Percentiles rank a stretch among this genome's conserved stretches.
phyloP scores from a whole-genome alignment of 2,329 filamentous ascomycete species.

The Colletotrichum cereale region DNA sequence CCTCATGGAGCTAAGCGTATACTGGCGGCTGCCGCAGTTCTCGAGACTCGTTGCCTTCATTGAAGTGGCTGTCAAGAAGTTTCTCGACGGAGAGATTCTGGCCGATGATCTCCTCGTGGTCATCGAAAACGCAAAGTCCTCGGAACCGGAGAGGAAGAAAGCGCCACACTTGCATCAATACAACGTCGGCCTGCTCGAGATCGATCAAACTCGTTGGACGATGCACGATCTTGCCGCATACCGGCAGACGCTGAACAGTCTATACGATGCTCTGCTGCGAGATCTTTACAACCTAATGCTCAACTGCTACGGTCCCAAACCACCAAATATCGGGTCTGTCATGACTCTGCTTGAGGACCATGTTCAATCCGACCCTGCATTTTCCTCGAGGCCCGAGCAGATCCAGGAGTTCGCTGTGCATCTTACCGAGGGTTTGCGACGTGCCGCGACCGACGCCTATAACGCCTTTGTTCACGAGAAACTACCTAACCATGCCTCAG shows the following conservation, averaged over 20 bases:
- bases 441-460: conserved; percentile 85
- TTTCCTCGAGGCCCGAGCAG: conserved; percentile 78
- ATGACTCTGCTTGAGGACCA: conserved; percentile 87
- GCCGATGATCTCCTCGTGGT: conserved; percentile 86
- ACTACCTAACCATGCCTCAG: conserved; percentile 82
- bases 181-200: conserved; percentile 64
- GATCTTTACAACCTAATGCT: conserved; percentile 91
- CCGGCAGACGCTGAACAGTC: conserved; percentile 77
- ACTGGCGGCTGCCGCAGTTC: conserved; percentile 90
- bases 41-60: conserved; percentile 84
- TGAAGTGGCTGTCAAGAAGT: conserved; percentile 88
- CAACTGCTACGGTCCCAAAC: conserved; percentile 89
- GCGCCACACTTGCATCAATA: conserved; percentile 67
- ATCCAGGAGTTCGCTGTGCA: conserved; percentile 78
- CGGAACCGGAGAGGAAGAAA: conserved; percentile 75
- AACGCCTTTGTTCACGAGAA: conserved; percentile 81
- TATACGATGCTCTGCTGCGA: conserved; percentile 86
- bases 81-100: conserved; percentile 83
- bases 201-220: conserved; percentile 74
- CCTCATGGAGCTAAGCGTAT: conserved; percentile 84
- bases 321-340: conserved; percentile 82
- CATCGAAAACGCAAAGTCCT: conserved; percentile 84
- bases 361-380: conserved; percentile 82
- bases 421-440: conserved; percentile 77
- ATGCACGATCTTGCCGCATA: conserved; percentile 77